Conservation (phyloP, 192 early-diverging fungal species). For the Coemansia furcata region DNA sequence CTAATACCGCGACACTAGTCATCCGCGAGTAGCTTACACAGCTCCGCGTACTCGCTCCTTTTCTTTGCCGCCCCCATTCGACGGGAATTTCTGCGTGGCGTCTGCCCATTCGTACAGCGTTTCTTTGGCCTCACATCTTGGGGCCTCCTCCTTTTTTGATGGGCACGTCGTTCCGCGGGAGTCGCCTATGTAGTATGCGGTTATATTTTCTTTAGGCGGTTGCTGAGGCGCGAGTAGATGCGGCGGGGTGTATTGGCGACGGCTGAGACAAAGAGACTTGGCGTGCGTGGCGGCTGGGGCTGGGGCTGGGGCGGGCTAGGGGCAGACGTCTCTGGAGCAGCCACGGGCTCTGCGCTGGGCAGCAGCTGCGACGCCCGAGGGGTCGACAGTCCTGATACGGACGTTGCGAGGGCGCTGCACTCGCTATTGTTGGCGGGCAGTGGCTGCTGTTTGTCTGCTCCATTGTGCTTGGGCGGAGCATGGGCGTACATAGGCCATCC, state of each 20-base stretch:
- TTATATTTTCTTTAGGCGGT: conserved; percentile 11
- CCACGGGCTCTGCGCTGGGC: neutral
- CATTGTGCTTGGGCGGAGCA: neutral
- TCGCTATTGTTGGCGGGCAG: neutral
- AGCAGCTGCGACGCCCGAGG: neutral
- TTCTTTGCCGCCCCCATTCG: too few species aligned
- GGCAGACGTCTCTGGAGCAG: neutral
- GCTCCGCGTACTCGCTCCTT: too few species aligned
- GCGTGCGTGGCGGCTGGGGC: conserved; percentile 8
- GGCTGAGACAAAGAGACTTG: conserved; percentile 12
- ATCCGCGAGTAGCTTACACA: too few species aligned
- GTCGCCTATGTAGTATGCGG: too few species aligned
- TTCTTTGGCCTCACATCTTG: too few species aligned
- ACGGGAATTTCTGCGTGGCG: too few species aligned
- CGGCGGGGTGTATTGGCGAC: conserved; percentile 26
- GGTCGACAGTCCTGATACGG: neutral
- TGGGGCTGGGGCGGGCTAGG: neutral
- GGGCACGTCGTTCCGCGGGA: too few species aligned
- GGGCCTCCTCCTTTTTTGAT: too few species aligned
- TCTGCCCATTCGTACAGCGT: too few species aligned
- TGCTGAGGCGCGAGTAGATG: conserved; percentile 26
- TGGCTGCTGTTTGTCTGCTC: neutral
- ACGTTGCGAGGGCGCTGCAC: neutral
- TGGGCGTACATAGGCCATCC: conserved; percentile 36
- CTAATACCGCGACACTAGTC: too few species aligned